phyloP scores from a whole-genome alignment of 805 yeast species.

The Candida orba region DNA sequence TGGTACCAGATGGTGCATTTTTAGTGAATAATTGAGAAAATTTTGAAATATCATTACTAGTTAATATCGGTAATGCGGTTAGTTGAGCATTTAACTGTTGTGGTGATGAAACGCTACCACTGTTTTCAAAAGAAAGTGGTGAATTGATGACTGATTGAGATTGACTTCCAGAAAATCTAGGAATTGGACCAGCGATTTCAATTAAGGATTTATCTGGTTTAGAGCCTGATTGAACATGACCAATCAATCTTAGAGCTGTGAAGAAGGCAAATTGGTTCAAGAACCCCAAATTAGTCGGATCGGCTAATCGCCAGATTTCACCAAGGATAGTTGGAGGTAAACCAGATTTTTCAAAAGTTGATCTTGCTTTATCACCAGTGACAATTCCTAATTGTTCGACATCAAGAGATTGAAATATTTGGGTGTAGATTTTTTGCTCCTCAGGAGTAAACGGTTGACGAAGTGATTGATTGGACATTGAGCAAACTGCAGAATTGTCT shows the following conservation, averaged over 20 bases:
- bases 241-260: slow-evolving; percentile 82
- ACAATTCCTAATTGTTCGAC: slow-evolving; percentile 71
- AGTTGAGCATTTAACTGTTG: slow-evolving; percentile 21
- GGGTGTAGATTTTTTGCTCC: slow-evolving; percentile 69
- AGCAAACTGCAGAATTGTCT: background rate
- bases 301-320: slow-evolving; percentile 94
- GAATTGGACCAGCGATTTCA: slow-evolving; percentile 55
- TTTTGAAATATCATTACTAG: slow-evolving; percentile 50
- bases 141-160: background rate
- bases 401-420: slow-evolving; percentile 73
- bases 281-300: slow-evolving; percentile 79
- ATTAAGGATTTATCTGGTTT: slow-evolving; percentile 48
- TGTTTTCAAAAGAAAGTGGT: slow-evolving; percentile 24
- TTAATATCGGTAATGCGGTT: slow-evolving; percentile 42
- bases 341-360: slow-evolving; percentile 80
- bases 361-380: slow-evolving; percentile 81
- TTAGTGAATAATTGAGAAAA: slow-evolving; percentile 70
- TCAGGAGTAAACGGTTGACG: slow-evolving; percentile 50
- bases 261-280: slow-evolving; percentile 75
- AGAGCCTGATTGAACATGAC: slow-evolving; percentile 74
- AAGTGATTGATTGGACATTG: slow-evolving; percentile 1
- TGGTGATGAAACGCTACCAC: slow-evolving; percentile 19
- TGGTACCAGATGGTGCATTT: slow-evolving; percentile 48
- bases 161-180: slow-evolving; percentile 39
- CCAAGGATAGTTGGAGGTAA: slow-evolving; percentile 72